Evolutionary conservation across 306 rosid genomes (phyloP).

Genomic region (Nissolia schottii): DNA sequence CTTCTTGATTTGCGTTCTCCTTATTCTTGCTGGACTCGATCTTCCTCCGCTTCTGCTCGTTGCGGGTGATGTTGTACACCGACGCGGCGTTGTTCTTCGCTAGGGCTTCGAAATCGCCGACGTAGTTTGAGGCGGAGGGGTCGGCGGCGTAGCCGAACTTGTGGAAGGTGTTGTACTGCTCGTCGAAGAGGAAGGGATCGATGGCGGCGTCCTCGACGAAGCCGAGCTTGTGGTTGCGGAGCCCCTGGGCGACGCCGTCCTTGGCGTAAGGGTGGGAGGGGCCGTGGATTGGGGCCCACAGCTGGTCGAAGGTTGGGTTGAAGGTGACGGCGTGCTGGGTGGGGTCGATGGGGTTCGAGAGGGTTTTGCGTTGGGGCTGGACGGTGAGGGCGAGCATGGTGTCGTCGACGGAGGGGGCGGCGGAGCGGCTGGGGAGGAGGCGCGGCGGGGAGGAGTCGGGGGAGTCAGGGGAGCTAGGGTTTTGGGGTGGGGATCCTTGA

Average conservation of each 20-base stretch:
- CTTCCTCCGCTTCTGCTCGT: conserved; percentile 70
- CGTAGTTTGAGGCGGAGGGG: conserved; percentile 73
- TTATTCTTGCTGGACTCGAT: conserved; percentile 40
- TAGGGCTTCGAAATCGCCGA: conserved; percentile 70
- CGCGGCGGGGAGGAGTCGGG: conserved; percentile 74
- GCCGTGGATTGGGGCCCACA: conserved; percentile 88
- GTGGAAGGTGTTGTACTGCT: conserved; percentile 89
- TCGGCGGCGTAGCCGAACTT: conserved; percentile 91
- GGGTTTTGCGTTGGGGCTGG: conserved; percentile 31
- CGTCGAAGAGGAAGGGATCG: conserved; percentile 83
- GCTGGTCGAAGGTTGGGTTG: conserved; percentile 91
- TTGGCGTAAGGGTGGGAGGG: conserved; percentile 93
- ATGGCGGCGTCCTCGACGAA: conserved; percentile 85
- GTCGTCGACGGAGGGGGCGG: conserved; percentile 85
- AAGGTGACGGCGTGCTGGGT: conserved; percentile 61
- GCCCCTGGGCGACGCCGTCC: conserved; percentile 88
- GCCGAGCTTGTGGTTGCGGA: conserved; percentile 96
- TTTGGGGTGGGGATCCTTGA: conserved; percentile 22
- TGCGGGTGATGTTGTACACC: conserved; percentile 75
- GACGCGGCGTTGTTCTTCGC: conserved; percentile 60
- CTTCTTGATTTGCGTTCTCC: background rate
- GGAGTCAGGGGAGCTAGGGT: conserved; percentile 43
- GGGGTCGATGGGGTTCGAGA: conserved; percentile 70
- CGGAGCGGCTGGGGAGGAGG: conserved; percentile 61
- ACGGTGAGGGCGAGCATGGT: conserved; percentile 82